Evolutionary conservation across 768 basidiomycete species (phyloP), one percentile per base, ranked within the genome.

Genomic region (Kwoniella bestiolae): DNA sequence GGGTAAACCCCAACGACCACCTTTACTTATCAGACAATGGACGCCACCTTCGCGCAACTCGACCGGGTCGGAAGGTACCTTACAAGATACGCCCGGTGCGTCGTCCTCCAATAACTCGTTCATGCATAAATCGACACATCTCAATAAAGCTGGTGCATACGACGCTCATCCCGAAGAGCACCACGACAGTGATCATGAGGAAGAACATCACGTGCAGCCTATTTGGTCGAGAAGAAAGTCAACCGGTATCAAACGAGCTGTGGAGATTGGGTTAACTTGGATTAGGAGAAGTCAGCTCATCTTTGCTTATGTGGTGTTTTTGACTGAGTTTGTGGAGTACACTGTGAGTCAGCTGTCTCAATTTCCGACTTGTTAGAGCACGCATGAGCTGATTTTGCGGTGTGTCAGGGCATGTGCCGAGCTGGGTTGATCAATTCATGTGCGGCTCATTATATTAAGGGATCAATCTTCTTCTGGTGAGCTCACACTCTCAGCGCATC

Each of bases 391-490:
- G 31, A 45, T 26, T 56, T 61, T 31, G 56, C 44, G 21, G 16
- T 34, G 32, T 35, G 2, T 35, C 9, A 75, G 71, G 94, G 94
- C 14, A 89, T 91, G 55, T 95, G 94, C 82, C 85, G 93, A 56
- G 86, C 85, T 45, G 86, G 85, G 65, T 92, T 89, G 74, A 72
- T 88, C 60, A 94, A 95, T 72, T 88, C 88, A 0, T 94, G 75
- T 47, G 65, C 74, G 1, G 94, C 94, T 0, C 94, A 97, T 82
- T 78, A 93, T 41, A 95, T 97, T 83, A 97, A 82, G 47, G 79
- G 94, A 23, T 87, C 86, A 32, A 92, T 96, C 69, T 98, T 98
- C 83, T 92, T 92, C 88, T 87, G 86, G 75, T 70, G 60, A 53
- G 68, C n/a, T n/a, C n/a, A n/a, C n/a, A n/a, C n/a, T n/a, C n/a